phyloP scores from a whole-genome alignment of 1,284 basidiomycete species.

The Ganoderma lingzhi region DNA sequence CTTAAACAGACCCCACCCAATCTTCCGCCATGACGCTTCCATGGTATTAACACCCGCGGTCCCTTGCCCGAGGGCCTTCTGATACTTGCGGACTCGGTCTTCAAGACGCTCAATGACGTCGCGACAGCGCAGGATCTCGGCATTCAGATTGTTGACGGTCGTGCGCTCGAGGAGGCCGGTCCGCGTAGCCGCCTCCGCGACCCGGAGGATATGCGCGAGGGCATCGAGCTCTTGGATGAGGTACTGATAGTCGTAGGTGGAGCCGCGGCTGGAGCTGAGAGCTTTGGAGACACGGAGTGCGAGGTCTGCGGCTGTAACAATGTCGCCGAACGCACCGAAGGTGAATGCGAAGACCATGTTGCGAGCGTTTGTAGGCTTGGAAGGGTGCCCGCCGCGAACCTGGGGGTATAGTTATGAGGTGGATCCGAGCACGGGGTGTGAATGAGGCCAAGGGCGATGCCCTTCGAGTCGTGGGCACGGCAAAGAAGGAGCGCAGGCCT shows the following conservation, averaged over 20 bases:
- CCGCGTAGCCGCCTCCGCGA: not conserved
- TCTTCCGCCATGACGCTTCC: slow-evolving; percentile 1
- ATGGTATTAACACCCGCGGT: not conserved
- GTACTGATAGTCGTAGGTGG: not conserved
- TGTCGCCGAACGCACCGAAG: slow-evolving; percentile 25
- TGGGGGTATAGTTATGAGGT: not conserved
- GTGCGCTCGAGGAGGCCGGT: not conserved
- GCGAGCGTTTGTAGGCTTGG: not conserved
- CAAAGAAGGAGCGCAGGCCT: not conserved
- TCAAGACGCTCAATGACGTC: not conserved
- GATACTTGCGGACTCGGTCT: not conserved
- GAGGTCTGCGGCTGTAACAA: slow-evolving; percentile 30
- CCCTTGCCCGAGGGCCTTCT: not conserved
- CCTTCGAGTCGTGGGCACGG: not conserved
- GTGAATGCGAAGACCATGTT: slow-evolving; percentile 9
- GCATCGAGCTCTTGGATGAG: slow-evolving; percentile 1
- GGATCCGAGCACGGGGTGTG: not conserved
- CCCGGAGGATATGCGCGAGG: not conserved
- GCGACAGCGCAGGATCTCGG: not conserved
- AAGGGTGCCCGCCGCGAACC: not conserved
- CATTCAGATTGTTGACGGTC: not conserved
- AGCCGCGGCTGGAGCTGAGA: not conserved
- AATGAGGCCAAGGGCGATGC: not conserved
- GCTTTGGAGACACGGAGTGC: slow-evolving; percentile 19
- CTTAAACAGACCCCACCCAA: slow-evolving; percentile 2